phyloP scores from a whole-genome alignment of 257 asterid genomes.

The Leptodermis oblonga region DNA sequence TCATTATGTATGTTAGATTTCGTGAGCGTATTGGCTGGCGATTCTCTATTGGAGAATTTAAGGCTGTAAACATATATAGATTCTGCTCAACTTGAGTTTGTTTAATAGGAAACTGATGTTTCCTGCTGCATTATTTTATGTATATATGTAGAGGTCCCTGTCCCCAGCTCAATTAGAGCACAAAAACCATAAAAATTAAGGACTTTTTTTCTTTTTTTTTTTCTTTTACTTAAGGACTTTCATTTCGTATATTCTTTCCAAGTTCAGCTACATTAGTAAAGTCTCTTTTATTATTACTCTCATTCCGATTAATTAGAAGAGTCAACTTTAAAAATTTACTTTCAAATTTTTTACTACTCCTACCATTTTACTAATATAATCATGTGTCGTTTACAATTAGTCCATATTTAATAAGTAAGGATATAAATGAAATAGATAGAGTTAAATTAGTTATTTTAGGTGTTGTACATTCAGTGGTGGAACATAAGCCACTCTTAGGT shows the following conservation, averaged over 20 bases:
- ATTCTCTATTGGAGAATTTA: background rate
- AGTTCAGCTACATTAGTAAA: background rate
- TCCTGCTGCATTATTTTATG: background rate
- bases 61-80: background rate
- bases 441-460: too few species aligned
- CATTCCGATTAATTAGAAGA: background rate
- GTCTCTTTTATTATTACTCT: background rate
- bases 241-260: background rate
- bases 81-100: constrained; percentile 8
- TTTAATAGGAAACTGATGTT: background rate
- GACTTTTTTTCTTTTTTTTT: background rate
- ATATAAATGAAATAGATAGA: too few species aligned
- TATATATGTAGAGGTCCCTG: too few species aligned
- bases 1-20: constrained; percentile 1
- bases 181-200: background rate
- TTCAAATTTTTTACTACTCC: too few species aligned
- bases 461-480: too few species aligned
- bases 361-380: too few species aligned
- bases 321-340: too few species aligned
- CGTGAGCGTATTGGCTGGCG: constrained; percentile 6
- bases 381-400: too few species aligned
- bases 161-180: background rate
- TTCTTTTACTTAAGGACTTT: background rate
- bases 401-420: too few species aligned
- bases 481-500: too few species aligned